Conservation (phyloP, 306 rosid species). For the Mimosa bimucronata region DNA sequence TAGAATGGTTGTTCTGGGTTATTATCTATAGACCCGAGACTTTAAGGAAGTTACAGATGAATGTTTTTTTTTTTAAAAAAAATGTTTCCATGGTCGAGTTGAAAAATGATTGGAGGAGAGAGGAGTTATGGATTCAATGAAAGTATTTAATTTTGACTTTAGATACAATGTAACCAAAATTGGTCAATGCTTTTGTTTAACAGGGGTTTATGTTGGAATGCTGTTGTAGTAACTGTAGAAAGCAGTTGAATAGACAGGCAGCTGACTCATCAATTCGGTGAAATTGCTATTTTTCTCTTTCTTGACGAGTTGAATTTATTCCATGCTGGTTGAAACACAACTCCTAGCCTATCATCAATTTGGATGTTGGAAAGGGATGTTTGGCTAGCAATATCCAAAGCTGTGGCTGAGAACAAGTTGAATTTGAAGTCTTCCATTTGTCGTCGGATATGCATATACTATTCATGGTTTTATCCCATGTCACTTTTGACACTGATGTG, state of each 20-base stretch:
- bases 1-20: background rate
- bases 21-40: background rate
- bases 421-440: background rate
- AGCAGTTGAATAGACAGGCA: background rate
- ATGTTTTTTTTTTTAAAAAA: background rate
- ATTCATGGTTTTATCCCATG: background rate
- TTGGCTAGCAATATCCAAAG: background rate
- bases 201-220: background rate
- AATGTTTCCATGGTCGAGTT: background rate
- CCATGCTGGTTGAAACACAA: background rate
- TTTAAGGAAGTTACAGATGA: background rate
- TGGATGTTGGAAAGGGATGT: constrained; percentile 7
- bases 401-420: constrained; percentile 9
- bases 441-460: background rate
- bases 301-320: background rate
- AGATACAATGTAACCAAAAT: background rate
- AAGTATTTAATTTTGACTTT: background rate
- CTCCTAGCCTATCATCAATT: background rate
- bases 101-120: constrained; percentile 1
- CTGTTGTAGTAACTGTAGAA: background rate
- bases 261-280: background rate
- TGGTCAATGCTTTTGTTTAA: background rate
- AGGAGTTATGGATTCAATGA: background rate
- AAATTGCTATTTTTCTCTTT: background rate
- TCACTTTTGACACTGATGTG: background rate